Evolutionary conservation across 495 filamentous ascomycete species (phyloP).

Genomic region (Amphirosellinia nigrospora): DNA sequence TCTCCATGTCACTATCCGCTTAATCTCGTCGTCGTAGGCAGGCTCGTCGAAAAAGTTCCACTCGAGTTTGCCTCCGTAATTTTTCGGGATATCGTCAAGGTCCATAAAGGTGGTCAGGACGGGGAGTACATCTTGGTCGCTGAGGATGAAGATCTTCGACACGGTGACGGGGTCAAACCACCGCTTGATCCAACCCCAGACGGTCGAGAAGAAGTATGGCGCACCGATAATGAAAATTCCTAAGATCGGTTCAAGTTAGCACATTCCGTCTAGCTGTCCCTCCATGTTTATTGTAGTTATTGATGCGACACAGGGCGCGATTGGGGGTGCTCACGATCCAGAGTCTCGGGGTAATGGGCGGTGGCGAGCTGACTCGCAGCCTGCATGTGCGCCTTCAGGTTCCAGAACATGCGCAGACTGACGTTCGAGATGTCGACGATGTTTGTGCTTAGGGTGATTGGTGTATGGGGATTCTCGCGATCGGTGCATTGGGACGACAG

Average conservation of each 20-base stretch:
- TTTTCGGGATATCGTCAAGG: conserved; percentile 76
- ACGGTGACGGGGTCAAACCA: conserved; percentile 96
- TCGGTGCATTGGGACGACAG: conserved; percentile 73
- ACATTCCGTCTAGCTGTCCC: neutral
- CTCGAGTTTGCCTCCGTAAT: conserved; percentile 83
- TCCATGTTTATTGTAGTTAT: neutral
- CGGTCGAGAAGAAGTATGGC: conserved; percentile 88
- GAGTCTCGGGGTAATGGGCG: conserved; percentile 88
- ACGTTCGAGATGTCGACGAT: conserved; percentile 88
- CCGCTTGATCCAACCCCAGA: conserved; percentile 94
- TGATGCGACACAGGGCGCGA: neutral
- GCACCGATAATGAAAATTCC: conserved; percentile 77
- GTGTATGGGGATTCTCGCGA: conserved; percentile 72
- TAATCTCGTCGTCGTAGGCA: conserved; percentile 54
- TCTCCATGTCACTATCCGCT: conserved; percentile 47
- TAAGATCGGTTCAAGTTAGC: conserved; percentile 21
- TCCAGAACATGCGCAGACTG: conserved; percentile 91
- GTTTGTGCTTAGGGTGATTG: conserved; percentile 85
- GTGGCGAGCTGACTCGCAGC: conserved; percentile 85
- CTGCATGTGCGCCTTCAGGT: conserved; percentile 89
- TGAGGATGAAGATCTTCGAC: conserved; percentile 90
- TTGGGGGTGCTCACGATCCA: conserved; percentile 66
- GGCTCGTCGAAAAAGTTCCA: conserved; percentile 81
- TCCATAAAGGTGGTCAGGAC: conserved; percentile 83
- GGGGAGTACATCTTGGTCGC: conserved; percentile 67